Base-by-base conservation (phyloP, 2,329 filamentous ascomycete genomes). In the Botrytis medusae region DNA sequence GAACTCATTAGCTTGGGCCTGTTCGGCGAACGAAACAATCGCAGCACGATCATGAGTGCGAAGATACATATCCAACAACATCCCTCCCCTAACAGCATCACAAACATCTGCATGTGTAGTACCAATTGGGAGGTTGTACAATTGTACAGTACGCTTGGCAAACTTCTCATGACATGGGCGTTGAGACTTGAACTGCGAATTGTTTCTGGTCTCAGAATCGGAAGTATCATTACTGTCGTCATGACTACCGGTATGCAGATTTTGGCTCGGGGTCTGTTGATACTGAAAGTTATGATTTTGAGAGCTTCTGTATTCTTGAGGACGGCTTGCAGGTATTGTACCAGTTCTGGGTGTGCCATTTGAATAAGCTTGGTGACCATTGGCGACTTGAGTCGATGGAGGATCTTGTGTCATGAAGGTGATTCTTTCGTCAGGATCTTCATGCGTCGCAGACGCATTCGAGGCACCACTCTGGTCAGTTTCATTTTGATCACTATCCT, bases 21-120 rank as follows among this genome's bases (percentile, higher is more conserved):
- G 87, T 69, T 90, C 85, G 10, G 93, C 84, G 79, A 96, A 96
- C 0, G 93, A 93, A 2, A 96, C 85, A 60, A 86, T 87, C 6
- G 89, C 92, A 62, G 84, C 84, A 46, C 87, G 87, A 69, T 93
- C 90, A 60, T 87, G 82, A 14, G 77, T 79, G 46, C 89, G 88
- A 65, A 94, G 77, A 77, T 87, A 91, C 59, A 95, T 84, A 75
- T 94, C 91, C 18, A 95, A 81, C 18, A 97, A 78, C 75, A 88
- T 85, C 1, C 93, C 93, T 37, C 93, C 93, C 73, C 91, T 89
- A 69, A 96, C 83, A 18, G 86, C 86, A 34, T 86, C 85, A 4
- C 87, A 86, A 74, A 96, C 83, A 75, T 96, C 92, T 64, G 85
- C 85, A 78, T 92, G 88, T 0, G 89, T 92, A 22, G 87, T 87